phyloP scores from a whole-genome alignment of 257 asterid genomes.

The Petrea volubilis region DNA sequence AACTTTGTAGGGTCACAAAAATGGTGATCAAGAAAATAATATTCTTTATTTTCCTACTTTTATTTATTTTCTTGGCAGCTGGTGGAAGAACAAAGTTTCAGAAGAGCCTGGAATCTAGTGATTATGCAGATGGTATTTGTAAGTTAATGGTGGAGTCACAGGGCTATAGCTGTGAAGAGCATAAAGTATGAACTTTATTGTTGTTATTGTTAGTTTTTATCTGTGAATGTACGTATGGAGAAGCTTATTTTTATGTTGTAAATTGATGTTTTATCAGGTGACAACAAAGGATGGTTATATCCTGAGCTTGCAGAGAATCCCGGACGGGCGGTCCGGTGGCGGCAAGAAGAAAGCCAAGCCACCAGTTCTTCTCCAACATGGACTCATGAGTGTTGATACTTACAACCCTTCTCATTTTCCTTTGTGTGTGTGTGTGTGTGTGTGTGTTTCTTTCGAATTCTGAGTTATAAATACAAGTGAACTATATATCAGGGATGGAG shows the following conservation, averaged over 20 bases:
- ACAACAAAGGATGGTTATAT: conserved; percentile 72
- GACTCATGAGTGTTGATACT: conserved; percentile 55
- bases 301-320: conserved; percentile 73
- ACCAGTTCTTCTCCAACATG: conserved; percentile 81
- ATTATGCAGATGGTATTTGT: conserved; percentile 53
- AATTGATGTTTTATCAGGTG: conserved; percentile 46
- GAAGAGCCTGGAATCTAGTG: neutral
- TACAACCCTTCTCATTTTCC: neutral
- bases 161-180: conserved; percentile 72
- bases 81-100: conserved; percentile 39
- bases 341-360: conserved; percentile 23
- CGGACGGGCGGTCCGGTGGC: conserved; percentile 36
- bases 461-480: neutral
- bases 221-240: too few relatives aligned
- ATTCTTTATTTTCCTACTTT: conserved; percentile 4
- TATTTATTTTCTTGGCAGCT: conserved; percentile 22
- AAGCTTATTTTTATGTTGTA: neutral
- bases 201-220: neutral
- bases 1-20: neutral
- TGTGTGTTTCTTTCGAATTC: neutral
- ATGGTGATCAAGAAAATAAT: conserved; percentile 31
- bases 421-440: too few relatives aligned
- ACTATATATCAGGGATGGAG: neutral
- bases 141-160: conserved; percentile 45
- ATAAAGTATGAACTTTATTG: conserved; percentile 38